Percentiles rank a stretch among this genome's conserved stretches.
Conservation (phyloP, 1,284 basidiomycete species). For the Cutaneotrichosporon dermatis region DNA sequence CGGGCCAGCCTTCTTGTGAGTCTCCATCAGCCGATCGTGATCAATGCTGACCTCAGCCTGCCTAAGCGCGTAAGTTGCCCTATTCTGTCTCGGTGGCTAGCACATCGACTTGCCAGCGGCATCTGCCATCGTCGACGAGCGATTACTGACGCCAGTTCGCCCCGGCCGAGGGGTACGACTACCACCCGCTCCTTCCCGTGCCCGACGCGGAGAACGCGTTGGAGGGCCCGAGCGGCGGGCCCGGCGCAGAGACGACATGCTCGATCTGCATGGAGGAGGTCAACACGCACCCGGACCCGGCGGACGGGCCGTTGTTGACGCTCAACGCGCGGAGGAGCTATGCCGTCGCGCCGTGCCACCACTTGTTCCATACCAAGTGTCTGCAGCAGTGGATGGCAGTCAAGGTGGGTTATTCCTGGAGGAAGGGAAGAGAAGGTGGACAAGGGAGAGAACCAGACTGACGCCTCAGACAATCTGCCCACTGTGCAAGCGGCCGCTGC, state of each 20-base stretch:
- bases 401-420: constrained; percentile 57
- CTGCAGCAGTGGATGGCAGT: constrained; percentile 80
- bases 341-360: constrained; percentile 80
- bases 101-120: too few species aligned
- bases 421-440: background rate
- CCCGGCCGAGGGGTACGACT: constrained; percentile 66
- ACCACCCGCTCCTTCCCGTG: constrained; percentile 69
- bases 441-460: background rate
- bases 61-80: constrained; percentile 1
- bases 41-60: constrained; percentile 2
- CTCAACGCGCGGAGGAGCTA: constrained; percentile 61
- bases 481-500: constrained; percentile 73
- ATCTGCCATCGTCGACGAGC: too few species aligned
- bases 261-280: constrained; percentile 89
- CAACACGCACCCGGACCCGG: constrained; percentile 51
- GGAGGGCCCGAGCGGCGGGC: background rate
- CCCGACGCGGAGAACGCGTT: constrained; percentile 65
- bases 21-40: background rate
- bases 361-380: constrained; percentile 84
- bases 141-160: constrained; percentile 45
- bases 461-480: constrained; percentile 70
- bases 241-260: constrained; percentile 61
- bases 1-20: constrained; percentile 73
- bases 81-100: too few species aligned
- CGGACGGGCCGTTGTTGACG: constrained; percentile 38